These are phyloP conservation scores for Collybia sordida DNA, from an alignment of 768 basidiomycete species.

Conservation along the genomic window DNA sequence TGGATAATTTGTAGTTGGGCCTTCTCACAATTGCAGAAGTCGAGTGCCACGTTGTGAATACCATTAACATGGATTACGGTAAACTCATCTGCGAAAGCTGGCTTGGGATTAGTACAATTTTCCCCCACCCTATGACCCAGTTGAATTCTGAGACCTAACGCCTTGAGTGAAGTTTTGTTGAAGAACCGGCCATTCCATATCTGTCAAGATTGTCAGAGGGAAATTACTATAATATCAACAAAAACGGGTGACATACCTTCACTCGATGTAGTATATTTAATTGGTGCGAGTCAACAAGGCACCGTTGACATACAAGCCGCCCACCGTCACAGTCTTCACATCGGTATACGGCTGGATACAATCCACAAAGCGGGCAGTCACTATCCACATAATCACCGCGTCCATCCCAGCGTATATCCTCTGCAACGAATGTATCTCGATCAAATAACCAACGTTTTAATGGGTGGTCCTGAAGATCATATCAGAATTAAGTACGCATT, in stretches of 20 bases:
- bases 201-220: neutral
- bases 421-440: constrained; percentile 2
- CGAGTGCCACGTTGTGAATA: constrained; percentile 26
- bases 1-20: constrained; percentile 19
- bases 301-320: neutral
- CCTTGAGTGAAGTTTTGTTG: constrained; percentile 13
- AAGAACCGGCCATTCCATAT: constrained; percentile 10
- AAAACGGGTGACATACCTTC: constrained; percentile 1
- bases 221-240: neutral
- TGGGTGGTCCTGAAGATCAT: constrained; percentile 1
- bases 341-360: neutral
- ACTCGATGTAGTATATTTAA: neutral
- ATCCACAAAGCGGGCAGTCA: neutral
- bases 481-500: neutral
- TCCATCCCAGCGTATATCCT: constrained; percentile 2
- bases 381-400: neutral
- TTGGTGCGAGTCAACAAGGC: constrained; percentile 1
- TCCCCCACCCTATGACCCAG: constrained; percentile 20
- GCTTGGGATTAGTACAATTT: constrained; percentile 11
- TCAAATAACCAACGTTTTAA: neutral
- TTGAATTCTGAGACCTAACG: constrained; percentile 24
- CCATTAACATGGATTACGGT: constrained; percentile 27
- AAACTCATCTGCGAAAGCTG: constrained; percentile 20
- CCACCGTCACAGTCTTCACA: constrained; percentile 2
- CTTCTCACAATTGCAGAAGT: constrained; percentile 30